phyloP scores from a whole-genome alignment of 2,329 filamentous ascomycete species.

The Trichophyton equinum region DNA sequence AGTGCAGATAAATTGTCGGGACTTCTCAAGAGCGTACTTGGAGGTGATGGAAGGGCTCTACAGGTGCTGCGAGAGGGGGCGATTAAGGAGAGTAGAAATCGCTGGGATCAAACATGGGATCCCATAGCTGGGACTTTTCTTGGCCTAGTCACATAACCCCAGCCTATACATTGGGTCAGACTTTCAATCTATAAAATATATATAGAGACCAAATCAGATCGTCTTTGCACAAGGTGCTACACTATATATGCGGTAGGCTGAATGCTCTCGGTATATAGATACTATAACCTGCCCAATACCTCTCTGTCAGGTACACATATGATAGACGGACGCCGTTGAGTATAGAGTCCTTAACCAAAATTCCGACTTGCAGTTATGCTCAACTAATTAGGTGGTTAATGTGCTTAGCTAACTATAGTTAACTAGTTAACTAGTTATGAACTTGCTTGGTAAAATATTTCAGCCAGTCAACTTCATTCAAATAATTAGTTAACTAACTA shows the following conservation, averaged over 20 bases:
- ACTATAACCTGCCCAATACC: too few species aligned
- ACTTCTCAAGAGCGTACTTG: slow-evolving; percentile 54
- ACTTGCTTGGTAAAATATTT: not conserved
- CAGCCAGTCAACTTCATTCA: too few species aligned
- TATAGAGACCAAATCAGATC: too few species aligned
- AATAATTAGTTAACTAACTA: too few species aligned
- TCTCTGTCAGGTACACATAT: too few species aligned
- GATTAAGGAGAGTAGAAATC: slow-evolving; percentile 55
- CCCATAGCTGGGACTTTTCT: slow-evolving; percentile 63
- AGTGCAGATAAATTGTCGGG: slow-evolving; percentile 53
- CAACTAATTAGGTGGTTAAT: too few species aligned
- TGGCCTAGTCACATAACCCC: slow-evolving; percentile 26
- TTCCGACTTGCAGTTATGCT: too few species aligned
- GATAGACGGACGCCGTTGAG: too few species aligned
- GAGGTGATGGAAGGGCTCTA: slow-evolving; percentile 42
- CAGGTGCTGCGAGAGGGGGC: slow-evolving; percentile 55
- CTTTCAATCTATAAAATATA: not conserved
- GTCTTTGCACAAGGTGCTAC: too few species aligned
- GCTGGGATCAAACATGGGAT: slow-evolving; percentile 94
- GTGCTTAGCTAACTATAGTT: not conserved
- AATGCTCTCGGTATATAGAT: too few species aligned
- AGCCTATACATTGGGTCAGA: not conserved
- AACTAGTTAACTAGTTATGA: not conserved
- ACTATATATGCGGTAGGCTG: too few species aligned
- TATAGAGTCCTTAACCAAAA: too few species aligned